Conservation (phyloP, 176 grass and related monocot species). For the Cenchrus americanus region DNA sequence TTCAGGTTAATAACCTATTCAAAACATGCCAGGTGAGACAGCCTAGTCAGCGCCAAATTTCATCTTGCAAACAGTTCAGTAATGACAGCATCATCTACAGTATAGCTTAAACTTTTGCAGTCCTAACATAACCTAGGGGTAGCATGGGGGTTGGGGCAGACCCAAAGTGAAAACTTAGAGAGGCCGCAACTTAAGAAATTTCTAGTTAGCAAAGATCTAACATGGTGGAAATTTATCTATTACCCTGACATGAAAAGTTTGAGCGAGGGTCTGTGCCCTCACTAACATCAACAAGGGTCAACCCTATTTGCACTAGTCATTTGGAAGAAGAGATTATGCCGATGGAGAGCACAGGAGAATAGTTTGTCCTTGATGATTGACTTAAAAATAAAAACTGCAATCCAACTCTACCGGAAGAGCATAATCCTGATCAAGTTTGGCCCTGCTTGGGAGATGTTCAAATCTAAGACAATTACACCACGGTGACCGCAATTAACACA, state of each 20-base stretch:
- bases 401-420: neutral
- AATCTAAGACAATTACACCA: neutral
- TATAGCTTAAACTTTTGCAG: no score
- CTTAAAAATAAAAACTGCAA: neutral
- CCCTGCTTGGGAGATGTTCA: neutral
- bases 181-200: no score
- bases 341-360: neutral
- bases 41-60: neutral
- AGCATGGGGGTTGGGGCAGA: no score
- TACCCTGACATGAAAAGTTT: no score
- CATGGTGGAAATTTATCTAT: no score
- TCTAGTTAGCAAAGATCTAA: no score
- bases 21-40: neutral
- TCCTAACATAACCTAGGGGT: no score
- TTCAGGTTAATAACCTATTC: neutral
- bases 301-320: no score
- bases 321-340: neutral
- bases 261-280: no score
- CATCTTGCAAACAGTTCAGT: neutral
- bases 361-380: neutral
- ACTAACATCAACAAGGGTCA: no score
- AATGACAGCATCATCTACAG: neutral
- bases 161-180: no score
- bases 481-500: neutral
- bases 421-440: no score